Conservation (phyloP, 2,329 filamentous ascomycete genomes). For the Penicillium expansum region DNA sequence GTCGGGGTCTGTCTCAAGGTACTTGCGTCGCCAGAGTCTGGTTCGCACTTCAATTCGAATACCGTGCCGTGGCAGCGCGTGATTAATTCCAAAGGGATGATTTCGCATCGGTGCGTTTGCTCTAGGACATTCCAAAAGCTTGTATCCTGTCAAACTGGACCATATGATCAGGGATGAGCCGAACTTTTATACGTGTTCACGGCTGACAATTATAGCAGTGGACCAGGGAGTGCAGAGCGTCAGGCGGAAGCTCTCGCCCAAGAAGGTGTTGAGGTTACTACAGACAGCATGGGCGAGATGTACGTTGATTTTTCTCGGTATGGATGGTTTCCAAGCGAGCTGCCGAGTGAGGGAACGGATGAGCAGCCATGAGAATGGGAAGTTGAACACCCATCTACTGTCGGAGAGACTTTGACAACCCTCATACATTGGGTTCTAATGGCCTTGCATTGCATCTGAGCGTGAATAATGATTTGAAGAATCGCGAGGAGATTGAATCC, state of each 20-base stretch:
- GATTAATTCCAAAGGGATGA: slow-evolving; percentile 80
- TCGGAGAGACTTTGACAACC: not conserved
- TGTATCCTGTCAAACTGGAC: not conserved
- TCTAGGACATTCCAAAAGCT: not conserved
- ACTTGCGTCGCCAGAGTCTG: slow-evolving; percentile 57
- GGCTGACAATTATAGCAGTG: slow-evolving; percentile 27
- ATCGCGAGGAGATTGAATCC: not conserved
- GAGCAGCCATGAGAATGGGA: slow-evolving; percentile 11
- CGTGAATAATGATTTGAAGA: not conserved
- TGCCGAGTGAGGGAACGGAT: slow-evolving; percentile 48
- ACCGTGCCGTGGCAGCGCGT: slow-evolving; percentile 96
- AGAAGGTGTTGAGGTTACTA: slow-evolving; percentile 45
- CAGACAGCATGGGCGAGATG: slow-evolving; percentile 45
- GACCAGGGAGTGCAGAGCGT: slow-evolving; percentile 42
- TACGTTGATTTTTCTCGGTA: slow-evolving; percentile 43
- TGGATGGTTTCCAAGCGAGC: slow-evolving; percentile 51
- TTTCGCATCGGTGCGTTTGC: slow-evolving; percentile 70
- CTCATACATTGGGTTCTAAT: not conserved
- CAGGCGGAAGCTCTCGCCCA: slow-evolving; percentile 42
- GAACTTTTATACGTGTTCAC: not conserved
- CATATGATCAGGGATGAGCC: not conserved
- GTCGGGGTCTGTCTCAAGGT: slow-evolving; percentile 90
- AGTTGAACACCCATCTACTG: not conserved
- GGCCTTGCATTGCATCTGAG: not conserved
- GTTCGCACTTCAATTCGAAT: slow-evolving; percentile 61